Evolutionary conservation across 176 grass and related monocot genomes (phyloP).

Genomic region (Alloteropsis semialata): DNA sequence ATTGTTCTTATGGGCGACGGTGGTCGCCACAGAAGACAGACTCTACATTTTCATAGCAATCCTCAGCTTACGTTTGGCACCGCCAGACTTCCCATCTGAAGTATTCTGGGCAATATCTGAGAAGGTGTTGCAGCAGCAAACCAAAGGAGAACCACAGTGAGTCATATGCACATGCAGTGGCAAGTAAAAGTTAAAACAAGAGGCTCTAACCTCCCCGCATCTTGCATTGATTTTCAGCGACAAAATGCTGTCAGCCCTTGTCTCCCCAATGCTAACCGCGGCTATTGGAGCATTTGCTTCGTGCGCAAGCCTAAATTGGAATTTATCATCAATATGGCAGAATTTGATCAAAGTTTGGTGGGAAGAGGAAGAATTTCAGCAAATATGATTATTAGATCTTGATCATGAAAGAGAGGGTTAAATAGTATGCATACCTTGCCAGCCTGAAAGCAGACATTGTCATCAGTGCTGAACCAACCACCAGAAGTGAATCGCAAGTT

Average conservation of each 20-base stretch:
- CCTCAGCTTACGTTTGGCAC: constrained; percentile 56
- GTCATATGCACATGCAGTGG: background rate
- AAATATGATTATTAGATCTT: background rate
- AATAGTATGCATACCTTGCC: constrained; percentile 58
- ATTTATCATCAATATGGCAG: background rate
- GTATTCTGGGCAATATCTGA: constrained; percentile 84
- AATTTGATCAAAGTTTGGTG: too few species aligned
- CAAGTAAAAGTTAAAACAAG: background rate
- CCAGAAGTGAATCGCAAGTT: constrained; percentile 80
- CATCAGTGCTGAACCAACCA: constrained; percentile 90
- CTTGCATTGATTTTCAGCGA: constrained; percentile 88
- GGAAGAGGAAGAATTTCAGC: background rate
- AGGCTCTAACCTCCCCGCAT: constrained; percentile 73
- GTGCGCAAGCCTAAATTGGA: constrained; percentile 63
- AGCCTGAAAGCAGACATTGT: constrained; percentile 97
- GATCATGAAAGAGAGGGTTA: background rate
- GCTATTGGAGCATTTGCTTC: constrained; percentile 68
- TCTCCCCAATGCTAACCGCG: constrained; percentile 71
- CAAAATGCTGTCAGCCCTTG: constrained; percentile 73
- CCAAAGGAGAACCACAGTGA: background rate
- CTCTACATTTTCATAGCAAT: background rate
- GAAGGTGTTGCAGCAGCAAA: constrained; percentile 8
- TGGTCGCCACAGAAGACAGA: background rate
- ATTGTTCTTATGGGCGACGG: background rate
- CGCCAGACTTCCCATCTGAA: constrained; percentile 66